Evolutionary conservation across 2,329 filamentous ascomycete species (phyloP), one percentile per base, ranked within the genome.

Genomic region (Magnaporthiopsis incrustans): DNA sequence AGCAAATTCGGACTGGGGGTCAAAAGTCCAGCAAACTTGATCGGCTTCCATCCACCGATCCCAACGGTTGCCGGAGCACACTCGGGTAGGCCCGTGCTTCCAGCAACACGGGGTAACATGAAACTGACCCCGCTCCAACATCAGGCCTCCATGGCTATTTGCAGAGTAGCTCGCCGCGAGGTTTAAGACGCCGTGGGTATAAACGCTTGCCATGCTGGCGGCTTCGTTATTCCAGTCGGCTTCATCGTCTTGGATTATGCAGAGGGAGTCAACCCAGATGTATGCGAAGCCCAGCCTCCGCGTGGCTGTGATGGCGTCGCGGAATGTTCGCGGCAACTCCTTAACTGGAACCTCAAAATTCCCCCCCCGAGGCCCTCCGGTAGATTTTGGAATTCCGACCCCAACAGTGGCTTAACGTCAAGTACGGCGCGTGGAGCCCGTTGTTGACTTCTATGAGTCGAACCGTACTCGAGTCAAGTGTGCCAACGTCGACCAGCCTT

Each of bases 231-330:
- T 6, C 32, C 32, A 33, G 32, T 33, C 4, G 30, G 8, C 18
- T 35, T 10, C 64, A 65, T 63, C 27, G n/a, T 38, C n/a, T 44
- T 44, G 15, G 50, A 25, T 33, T 22, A 70, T 69, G 62, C 69
- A 70, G 3, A 68, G 62, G 12, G 65, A 60, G 56, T 70, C 69
- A 32, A 70, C 61, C 69, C 69, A 70, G 6, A 70, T 64, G 35
- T 68, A 67, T n/a, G 60, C 64, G 7, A 67, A 25, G 14, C 63
- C 65, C 50, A 69, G 58, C 11, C 25, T 44, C 3, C 57, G 61
- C 4, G 64, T 65, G 11, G 67, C 25, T 18, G 22, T 12, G 14
- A 69, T 62, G 5, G 67, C 64, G n/a, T 70, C 67, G n/a, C 56
- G 60, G 53, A 69, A 35, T 5, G 65, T 68, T 35, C n/a, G 22